A percentile compares a stretch with the other conserved stretches of the same genome.
Evolutionary conservation across 306 rosid genomes (phyloP).

Genomic region (Benincasa hispida): DNA sequence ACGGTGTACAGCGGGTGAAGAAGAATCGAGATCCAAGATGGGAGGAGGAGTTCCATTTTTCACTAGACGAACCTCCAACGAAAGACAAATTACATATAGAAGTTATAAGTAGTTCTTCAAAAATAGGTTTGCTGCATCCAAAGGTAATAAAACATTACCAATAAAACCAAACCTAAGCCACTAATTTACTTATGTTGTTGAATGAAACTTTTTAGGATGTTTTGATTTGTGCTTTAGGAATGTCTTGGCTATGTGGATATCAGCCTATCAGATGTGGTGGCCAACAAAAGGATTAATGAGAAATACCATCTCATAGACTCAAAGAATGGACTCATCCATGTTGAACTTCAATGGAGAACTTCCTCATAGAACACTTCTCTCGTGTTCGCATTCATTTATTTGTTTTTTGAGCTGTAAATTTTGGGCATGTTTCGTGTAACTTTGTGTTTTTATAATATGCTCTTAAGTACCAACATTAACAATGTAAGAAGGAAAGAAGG

Average conservation of each 20-base stretch:
- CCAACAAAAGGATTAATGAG: conserved; percentile 66
- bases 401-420: not conserved
- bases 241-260: conserved; percentile 72
- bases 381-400: not conserved
- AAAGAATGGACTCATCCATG: conserved; percentile 58
- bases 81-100: conserved; percentile 61
- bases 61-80: conserved; percentile 81
- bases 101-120: conserved; percentile 17
- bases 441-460: not conserved
- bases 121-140: conserved; percentile 6
- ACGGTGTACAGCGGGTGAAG: not conserved
- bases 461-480: not conserved
- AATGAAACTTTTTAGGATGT: not conserved
- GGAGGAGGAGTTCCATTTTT: conserved; percentile 79
- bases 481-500: not conserved
- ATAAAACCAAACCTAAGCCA: not conserved
- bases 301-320: conserved; percentile 69
- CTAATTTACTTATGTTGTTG: not conserved
- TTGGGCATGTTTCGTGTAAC: not conserved
- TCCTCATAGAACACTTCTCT: not conserved
- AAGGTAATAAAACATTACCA: not conserved
- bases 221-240: conserved; percentile 34
- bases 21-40: conserved; percentile 24
- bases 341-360: conserved; percentile 29
- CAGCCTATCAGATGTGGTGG: conserved; percentile 55